Evolutionary conservation across 2,329 filamentous ascomycete species (phyloP), one percentile per base, ranked within the genome.

Genomic region (Scytalidium sp.): DNA sequence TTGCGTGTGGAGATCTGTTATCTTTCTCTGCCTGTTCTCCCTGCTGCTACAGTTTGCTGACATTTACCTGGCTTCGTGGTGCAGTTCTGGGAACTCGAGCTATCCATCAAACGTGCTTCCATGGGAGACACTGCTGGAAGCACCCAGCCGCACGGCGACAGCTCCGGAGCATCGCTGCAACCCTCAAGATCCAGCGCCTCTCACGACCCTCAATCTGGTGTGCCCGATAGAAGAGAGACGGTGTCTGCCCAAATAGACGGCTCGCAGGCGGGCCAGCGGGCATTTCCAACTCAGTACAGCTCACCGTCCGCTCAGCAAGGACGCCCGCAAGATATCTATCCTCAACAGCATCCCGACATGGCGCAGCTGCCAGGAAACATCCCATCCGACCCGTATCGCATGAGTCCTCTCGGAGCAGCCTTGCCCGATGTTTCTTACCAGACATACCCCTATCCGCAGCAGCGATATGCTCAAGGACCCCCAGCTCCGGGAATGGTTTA

Each of bases 381-480:
- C 6, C 43, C 20, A 41, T 48, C 50, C 25, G 58, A 62, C 20
- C 19, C 53, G 11, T 65, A 64, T 36, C 55, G 56, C 32, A 57
- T 66, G 55, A 49, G 42, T n/a, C 45, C 50, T 39, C 46, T 66
- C 5, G 56, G 54, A 29, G 52, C 46, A 19, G 48, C 57, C 2
- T 50, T 66, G 9, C 60, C 63, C 39, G 61, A 64, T 40, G 32
- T 46, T 32, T 49, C 51, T 9, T 60, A 63, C 42, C 59, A 59
- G 44, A 56, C 50, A 27, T 61, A 62, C 39, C 45, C 50, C 7
- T 52, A 52, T 43, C 39, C 50, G 17, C 27, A 44, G 3, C 58
- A 60, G 43, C 51, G 61, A 46, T 62, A 54, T 42, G 41, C 53
- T 21, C 36, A 53, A 6, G 53, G 47, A 4, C 50, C 54, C 22